These are phyloP conservation scores for Penicillium sp. DNA, from an alignment of 2,329 filamentous ascomycete species.

Conservation along the genomic window DNA sequence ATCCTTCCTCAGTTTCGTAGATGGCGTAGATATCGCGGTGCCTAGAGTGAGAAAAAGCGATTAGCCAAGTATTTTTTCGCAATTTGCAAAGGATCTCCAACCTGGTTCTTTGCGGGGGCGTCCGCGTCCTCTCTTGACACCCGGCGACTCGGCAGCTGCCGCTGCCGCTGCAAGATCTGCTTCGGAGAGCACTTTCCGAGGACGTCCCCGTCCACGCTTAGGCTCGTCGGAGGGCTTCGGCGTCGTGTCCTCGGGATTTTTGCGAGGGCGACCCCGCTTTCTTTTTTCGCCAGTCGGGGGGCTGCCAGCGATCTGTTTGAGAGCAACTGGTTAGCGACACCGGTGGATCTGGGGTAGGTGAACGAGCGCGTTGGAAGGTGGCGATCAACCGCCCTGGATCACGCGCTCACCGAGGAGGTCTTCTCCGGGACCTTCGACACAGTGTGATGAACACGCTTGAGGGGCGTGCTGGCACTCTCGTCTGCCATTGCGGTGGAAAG, in stretches of 20 bases:
- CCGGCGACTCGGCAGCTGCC: conserved; percentile 7
- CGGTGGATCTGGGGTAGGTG: conserved; percentile 7
- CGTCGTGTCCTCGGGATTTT: conserved; percentile 28
- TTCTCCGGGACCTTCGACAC: conserved; percentile 1
- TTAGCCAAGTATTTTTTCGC: background rate
- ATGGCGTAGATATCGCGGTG: background rate
- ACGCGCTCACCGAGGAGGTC: conserved; percentile 17
- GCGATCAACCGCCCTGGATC: conserved; percentile 16
- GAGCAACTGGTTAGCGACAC: background rate
- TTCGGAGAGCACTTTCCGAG: conserved; percentile 30
- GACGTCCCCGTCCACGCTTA: conserved; percentile 38
- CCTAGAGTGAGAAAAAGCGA: background rate
- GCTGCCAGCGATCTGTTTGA: conserved; percentile 8
- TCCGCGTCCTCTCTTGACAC: conserved; percentile 24
- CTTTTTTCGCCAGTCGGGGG: conserved; percentile 34
- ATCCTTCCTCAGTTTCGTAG: conserved; percentile 5
- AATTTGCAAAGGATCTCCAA: background rate
- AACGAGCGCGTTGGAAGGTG: conserved; percentile 8
- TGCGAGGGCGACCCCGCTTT: conserved; percentile 39
- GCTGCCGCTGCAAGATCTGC: conserved; percentile 11
- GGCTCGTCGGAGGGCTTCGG: conserved; percentile 30
- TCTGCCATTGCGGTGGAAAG: conserved; percentile 20
- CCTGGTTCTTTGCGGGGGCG: conserved; percentile 23
- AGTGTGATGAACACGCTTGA: conserved; percentile 29
- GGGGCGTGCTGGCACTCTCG: conserved; percentile 18